Evolutionary conservation across 2,329 filamentous ascomycete genomes (phyloP).

Genomic region (Fusarium lateritium): DNA sequence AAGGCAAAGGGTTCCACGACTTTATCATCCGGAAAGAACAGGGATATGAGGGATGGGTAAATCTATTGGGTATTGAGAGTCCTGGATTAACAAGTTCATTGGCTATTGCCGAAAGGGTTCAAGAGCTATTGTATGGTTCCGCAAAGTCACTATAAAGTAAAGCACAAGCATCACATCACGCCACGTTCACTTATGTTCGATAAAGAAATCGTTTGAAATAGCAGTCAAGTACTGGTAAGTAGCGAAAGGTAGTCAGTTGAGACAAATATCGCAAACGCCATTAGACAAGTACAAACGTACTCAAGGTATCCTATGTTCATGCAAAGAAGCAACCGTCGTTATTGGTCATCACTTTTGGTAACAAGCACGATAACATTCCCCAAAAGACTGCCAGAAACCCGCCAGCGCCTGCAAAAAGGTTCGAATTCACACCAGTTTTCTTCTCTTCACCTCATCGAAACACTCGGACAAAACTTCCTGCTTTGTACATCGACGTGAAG

Average conservation of each 20-base stretch:
- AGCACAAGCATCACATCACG: background rate
- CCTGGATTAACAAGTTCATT: constrained; percentile 90
- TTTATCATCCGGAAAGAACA: constrained; percentile 86
- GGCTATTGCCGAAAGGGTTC: constrained; percentile 86
- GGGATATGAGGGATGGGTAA: constrained; percentile 86
- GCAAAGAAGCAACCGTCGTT: constrained; percentile 39
- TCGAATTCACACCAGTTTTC: background rate
- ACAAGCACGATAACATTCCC: constrained; percentile 19
- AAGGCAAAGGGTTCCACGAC: constrained; percentile 82
- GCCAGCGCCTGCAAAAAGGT: constrained; percentile 17
- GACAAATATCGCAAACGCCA: constrained; percentile 33
- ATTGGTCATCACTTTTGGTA: constrained; percentile 46
- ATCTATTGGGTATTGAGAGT: constrained; percentile 93
- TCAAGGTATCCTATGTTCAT: constrained; percentile 44
- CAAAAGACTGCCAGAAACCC: constrained; percentile 20
- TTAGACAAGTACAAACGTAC: constrained; percentile 22
- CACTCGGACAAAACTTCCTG: constrained; percentile 71
- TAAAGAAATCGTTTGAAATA: constrained; percentile 14
- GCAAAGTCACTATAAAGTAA: constrained; percentile 6
- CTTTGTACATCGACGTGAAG: constrained; percentile 75
- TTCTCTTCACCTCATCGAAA: constrained; percentile 64
- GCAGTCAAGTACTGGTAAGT: constrained; percentile 23
- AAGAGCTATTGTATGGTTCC: constrained; percentile 62
- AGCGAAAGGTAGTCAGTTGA: constrained; percentile 24
- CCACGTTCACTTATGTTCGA: background rate